These are phyloP conservation scores for Schrenkiella parvula DNA, from an alignment of 345 rosid genomes.

Conservation along the genomic window DNA sequence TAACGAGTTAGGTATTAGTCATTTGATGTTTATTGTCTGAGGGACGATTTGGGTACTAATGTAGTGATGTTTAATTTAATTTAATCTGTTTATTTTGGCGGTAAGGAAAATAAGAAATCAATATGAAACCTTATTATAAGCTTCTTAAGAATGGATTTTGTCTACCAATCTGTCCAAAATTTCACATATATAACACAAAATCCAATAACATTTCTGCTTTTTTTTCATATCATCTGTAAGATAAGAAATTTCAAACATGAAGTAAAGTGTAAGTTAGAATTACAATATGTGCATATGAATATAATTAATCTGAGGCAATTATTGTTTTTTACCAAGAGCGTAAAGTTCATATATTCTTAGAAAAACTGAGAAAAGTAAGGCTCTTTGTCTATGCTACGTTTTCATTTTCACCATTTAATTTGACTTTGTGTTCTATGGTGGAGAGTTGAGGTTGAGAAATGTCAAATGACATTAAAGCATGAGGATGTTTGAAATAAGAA, in stretches of 20 bases:
- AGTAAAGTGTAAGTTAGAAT: neutral
- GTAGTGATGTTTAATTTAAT: neutral
- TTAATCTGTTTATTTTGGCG: neutral
- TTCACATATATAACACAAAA: neutral
- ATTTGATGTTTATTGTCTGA: neutral
- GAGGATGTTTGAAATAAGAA: neutral
- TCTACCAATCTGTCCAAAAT: neutral
- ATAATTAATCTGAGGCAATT: neutral
- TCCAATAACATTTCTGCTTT: neutral
- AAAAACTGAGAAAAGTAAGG: neutral
- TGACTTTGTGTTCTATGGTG: constrained; percentile 3
- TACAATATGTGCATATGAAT: neutral
- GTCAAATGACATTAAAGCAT: constrained; percentile 20
- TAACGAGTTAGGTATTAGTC: neutral
- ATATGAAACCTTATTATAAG: neutral
- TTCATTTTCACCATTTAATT: constrained; percentile 5
- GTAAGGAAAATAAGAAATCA: neutral
- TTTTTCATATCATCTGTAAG: neutral
- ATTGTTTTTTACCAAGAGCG: neutral
- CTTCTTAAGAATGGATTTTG: neutral
- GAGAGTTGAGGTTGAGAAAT: constrained; percentile 1
- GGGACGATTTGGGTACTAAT: neutral
- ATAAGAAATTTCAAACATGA: neutral
- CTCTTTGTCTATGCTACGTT: neutral
- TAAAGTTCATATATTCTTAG: neutral